A percentile compares a stretch with the other conserved stretches of the same genome.
These are phyloP conservation scores for Trichoderma harzianum DNA, from an alignment of 2,329 filamentous ascomycete species.

Conservation along the genomic window DNA sequence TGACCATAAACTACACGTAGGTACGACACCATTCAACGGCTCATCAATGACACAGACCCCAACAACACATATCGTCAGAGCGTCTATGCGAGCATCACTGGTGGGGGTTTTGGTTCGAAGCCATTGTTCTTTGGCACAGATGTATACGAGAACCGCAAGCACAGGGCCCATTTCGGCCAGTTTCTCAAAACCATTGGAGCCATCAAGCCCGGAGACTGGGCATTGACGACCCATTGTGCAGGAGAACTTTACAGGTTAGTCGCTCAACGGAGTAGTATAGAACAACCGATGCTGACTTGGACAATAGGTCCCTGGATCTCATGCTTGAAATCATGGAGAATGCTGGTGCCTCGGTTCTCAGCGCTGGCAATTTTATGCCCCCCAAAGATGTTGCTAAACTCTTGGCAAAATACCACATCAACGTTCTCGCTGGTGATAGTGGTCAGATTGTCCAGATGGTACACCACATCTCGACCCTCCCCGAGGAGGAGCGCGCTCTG, in stretches of 20 bases:
- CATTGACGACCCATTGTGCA: slow-evolving; percentile 36
- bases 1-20: slow-evolving; percentile 23
- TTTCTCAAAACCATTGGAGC: slow-evolving; percentile 32
- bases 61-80: slow-evolving; percentile 37
- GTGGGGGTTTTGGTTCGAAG: slow-evolving; percentile 34
- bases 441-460: slow-evolving; percentile 38
- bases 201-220: slow-evolving; percentile 36
- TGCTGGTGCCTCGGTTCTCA: slow-evolving; percentile 38
- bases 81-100: slow-evolving; percentile 40
- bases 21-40: slow-evolving; percentile 33
- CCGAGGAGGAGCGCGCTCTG: slow-evolving; percentile 16
- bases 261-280: neutral
- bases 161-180: slow-evolving; percentile 34
- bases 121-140: slow-evolving; percentile 41
- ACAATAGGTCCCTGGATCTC: slow-evolving; percentile 37
- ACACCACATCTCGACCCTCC: slow-evolving; percentile 33
- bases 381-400: slow-evolving; percentile 27
- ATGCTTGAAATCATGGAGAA: slow-evolving; percentile 39
- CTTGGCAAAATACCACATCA: slow-evolving; percentile 33
- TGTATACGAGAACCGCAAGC: slow-evolving; percentile 38
- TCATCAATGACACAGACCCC: slow-evolving; percentile 32
- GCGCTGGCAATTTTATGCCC: slow-evolving; percentile 32
- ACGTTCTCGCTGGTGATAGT: slow-evolving; percentile 37
- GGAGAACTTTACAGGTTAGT: slow-evolving; percentile 39
- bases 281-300: neutral